Percentiles rank a stretch among this genome's conserved stretches.
Evolutionary conservation across 345 rosid genomes (phyloP).

Genomic region (Linum lewisii): DNA sequence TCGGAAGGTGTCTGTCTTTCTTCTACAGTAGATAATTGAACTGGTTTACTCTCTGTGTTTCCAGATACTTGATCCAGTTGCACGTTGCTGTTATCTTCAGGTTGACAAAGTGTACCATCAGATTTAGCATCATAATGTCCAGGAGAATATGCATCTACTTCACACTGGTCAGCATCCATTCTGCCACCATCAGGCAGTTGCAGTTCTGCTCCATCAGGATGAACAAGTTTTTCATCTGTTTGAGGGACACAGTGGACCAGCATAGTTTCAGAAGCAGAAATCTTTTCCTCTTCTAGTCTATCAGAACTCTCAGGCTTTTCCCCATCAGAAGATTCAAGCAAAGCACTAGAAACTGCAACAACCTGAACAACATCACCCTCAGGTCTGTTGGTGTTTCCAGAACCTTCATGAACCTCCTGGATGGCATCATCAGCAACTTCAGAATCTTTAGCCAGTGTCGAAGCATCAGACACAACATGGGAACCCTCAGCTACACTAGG

Average conservation of each 20-base stretch:
- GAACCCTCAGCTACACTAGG: background rate
- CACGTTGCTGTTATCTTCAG: slow-evolving; percentile 1
- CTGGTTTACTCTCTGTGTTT: slow-evolving; percentile 1
- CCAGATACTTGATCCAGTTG: slow-evolving; percentile 7
- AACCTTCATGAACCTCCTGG: slow-evolving; percentile 5
- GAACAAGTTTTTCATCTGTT: slow-evolving; percentile 3
- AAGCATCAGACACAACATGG: background rate
- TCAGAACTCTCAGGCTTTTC: slow-evolving; percentile 10
- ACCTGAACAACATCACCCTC: slow-evolving; percentile 11
- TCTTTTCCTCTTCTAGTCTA: slow-evolving; percentile 9
- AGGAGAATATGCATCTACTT: slow-evolving; percentile 5
- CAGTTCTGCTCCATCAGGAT: slow-evolving; percentile 12
- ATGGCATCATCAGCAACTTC: slow-evolving; percentile 10
- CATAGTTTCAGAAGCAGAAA: slow-evolving; percentile 7
- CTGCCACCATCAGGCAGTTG: slow-evolving; percentile 9
- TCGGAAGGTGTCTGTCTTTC: background rate
- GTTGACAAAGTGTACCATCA: slow-evolving; percentile 6
- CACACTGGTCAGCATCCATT: slow-evolving; percentile 4
- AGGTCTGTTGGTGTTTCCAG: slow-evolving; percentile 3
- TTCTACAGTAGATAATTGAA: background rate
- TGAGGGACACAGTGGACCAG: slow-evolving; percentile 6
- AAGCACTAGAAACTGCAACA: slow-evolving; percentile 6
- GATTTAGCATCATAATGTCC: slow-evolving; percentile 12
- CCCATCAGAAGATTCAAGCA: slow-evolving; percentile 7
- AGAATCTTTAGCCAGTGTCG: slow-evolving; percentile 5